Evolutionary conservation across 768 basidiomycete genomes (phyloP).

Genomic region (Tulasnella sp.): DNA sequence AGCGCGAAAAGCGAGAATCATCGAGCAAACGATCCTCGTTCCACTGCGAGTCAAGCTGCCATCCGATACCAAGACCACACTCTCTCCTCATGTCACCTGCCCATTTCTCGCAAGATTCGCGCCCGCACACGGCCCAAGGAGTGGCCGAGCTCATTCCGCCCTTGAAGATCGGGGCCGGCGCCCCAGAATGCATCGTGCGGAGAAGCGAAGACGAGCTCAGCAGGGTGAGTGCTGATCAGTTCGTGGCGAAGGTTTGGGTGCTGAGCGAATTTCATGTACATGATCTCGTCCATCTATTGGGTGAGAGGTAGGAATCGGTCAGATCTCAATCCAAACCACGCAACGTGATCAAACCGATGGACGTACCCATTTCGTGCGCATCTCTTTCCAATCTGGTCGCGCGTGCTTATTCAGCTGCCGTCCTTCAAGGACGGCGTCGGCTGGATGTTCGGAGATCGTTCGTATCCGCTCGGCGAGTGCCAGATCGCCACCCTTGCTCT

Average conservation of each 20-base stretch:
- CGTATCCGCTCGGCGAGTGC: conserved; percentile 59
- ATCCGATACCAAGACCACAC: conserved; percentile 30
- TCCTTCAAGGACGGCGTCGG: conserved; percentile 44
- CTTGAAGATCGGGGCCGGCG: conserved; percentile 55
- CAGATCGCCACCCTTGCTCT: conserved; percentile 42
- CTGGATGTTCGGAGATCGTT: conserved; percentile 56
- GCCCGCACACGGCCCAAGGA: conserved; percentile 53
- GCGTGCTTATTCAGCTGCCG: conserved; percentile 38
- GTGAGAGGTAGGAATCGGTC: neutral
- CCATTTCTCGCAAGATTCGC: conserved; percentile 26
- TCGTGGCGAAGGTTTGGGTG: conserved; percentile 55
- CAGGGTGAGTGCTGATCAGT: conserved; percentile 54
- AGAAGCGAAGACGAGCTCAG: conserved; percentile 51
- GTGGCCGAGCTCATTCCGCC: conserved; percentile 62
- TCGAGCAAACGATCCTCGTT: conserved; percentile 3
- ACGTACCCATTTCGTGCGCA: conserved; percentile 53
- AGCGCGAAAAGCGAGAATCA: neutral
- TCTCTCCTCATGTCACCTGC: conserved; percentile 29
- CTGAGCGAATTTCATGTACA: conserved; percentile 67
- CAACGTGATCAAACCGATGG: neutral
- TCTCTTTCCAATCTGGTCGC: conserved; percentile 57
- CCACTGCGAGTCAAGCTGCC: conserved; percentile 23
- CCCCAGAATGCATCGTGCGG: conserved; percentile 65
- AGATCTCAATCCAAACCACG: neutral
- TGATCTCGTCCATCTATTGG: conserved; percentile 62